Percentiles rank a stretch among this genome's conserved stretches.
Evolutionary conservation across 1,284 basidiomycete species (phyloP).

Genomic region (Rhodotorula sp.): DNA sequence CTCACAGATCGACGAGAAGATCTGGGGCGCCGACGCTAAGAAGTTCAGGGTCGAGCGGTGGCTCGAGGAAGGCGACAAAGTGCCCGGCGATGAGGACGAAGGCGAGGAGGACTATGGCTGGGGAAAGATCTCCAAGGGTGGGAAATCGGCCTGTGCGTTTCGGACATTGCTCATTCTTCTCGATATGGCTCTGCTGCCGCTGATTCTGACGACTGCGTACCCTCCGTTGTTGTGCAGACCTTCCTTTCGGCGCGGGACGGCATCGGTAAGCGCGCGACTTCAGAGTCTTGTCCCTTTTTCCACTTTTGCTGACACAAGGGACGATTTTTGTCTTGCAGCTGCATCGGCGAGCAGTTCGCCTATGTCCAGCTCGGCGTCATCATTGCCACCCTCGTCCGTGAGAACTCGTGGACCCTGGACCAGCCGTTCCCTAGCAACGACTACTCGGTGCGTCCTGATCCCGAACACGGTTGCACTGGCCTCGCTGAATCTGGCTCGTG

Average conservation of each 20-base stretch:
- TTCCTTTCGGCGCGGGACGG: conserved; percentile 93
- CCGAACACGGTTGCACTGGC: background rate
- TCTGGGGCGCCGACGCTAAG: conserved; percentile 69
- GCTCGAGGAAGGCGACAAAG: conserved; percentile 71
- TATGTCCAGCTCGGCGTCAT: conserved; percentile 89
- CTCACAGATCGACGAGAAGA: conserved; percentile 77
- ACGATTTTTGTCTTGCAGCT: background rate
- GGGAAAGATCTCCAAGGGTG: conserved; percentile 61
- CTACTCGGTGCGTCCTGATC: conserved; percentile 58
- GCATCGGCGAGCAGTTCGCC: conserved; percentile 89
- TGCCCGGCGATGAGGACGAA: conserved; percentile 69
- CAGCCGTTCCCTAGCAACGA: conserved; percentile 73
- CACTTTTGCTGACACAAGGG: too few species aligned
- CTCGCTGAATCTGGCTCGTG: too few species aligned
- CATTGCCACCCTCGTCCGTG: conserved; percentile 73
- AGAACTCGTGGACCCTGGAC: conserved; percentile 70
- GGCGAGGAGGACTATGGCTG: conserved; percentile 91
- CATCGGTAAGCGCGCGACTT: conserved; percentile 57
- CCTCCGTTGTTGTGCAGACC: conserved; percentile 21
- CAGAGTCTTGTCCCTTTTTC: background rate
- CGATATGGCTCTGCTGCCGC: too few species aligned
- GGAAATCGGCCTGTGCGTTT: conserved; percentile 47
- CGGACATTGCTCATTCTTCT: background rate
- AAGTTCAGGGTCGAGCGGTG: conserved; percentile 81
- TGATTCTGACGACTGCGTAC: background rate